These are phyloP conservation scores for Moesziomyces globuligerus DNA, from an alignment of 1,284 basidiomycete genomes.

Conservation along the genomic window DNA sequence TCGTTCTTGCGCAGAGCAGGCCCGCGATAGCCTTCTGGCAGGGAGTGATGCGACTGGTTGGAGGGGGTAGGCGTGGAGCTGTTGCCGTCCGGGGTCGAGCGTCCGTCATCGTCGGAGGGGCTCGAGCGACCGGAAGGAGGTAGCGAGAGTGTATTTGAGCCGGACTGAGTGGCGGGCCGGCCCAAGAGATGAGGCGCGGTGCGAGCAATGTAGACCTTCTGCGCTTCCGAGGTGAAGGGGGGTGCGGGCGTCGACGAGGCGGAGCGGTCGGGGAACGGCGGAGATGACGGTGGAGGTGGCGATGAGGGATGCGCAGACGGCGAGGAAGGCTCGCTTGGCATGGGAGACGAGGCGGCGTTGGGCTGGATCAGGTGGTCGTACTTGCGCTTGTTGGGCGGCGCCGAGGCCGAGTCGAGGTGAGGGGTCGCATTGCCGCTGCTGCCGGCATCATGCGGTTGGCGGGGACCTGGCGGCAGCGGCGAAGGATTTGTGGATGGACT, in stretches of 20 bases:
- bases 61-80: slow-evolving; percentile 11
- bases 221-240: slow-evolving; percentile 19
- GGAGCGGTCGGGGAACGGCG: slow-evolving; percentile 15
- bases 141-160: slow-evolving; percentile 25
- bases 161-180: slow-evolving; percentile 11
- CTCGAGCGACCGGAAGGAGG: slow-evolving; percentile 37
- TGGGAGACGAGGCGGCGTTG: background rate
- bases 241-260: slow-evolving; percentile 26
- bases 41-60: slow-evolving; percentile 35
- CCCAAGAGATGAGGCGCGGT: slow-evolving; percentile 54
- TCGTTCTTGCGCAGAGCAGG: slow-evolving; percentile 51
- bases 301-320: slow-evolving; percentile 12
- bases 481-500: background rate
- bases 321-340: slow-evolving; percentile 4
- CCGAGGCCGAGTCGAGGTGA: background rate
- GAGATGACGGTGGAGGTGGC: slow-evolving; percentile 4
- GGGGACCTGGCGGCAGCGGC: background rate
- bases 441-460: background rate
- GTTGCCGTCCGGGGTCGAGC: slow-evolving; percentile 22
- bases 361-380: slow-evolving; percentile 21
- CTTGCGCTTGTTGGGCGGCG: slow-evolving; percentile 32
- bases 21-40: slow-evolving; percentile 56
- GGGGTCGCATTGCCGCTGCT: background rate
- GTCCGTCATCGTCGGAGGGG: slow-evolving; percentile 37
- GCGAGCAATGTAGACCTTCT: slow-evolving; percentile 51